phyloP scores from a whole-genome alignment of 1,284 basidiomycete genomes.

The Leucoagaricus sp. region DNA sequence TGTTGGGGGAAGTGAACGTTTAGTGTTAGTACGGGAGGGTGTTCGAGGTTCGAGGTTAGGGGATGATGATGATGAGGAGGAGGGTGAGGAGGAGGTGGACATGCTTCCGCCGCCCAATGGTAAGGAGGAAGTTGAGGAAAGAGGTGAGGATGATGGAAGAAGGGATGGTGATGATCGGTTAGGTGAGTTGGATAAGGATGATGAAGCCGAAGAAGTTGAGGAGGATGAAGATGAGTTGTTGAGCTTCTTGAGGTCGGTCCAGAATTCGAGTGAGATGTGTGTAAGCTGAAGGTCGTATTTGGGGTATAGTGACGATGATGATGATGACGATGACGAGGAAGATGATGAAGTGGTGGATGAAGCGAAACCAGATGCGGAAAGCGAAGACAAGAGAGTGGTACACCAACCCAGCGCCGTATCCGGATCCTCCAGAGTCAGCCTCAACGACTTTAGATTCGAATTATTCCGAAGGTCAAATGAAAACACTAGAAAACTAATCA shows the following conservation, averaged over 20 bases:
- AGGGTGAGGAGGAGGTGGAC: not conserved
- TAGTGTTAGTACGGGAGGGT: not conserved
- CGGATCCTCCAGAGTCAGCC: conserved; percentile 41
- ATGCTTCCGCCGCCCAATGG: too few species aligned
- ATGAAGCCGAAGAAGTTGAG: conserved; percentile 14
- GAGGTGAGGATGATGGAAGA: not conserved
- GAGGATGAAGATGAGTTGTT: conserved; percentile 22
- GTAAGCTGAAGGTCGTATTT: conserved; percentile 17
- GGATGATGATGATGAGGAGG: not conserved
- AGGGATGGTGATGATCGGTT: not conserved
- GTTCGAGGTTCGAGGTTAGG: not conserved
- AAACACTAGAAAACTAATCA: conserved; percentile 31
- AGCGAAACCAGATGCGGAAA: conserved; percentile 5
- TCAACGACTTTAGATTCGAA: conserved; percentile 35
- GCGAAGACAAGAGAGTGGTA: conserved; percentile 30
- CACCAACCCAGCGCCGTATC: conserved; percentile 38
- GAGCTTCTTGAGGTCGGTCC: conserved; percentile 34
- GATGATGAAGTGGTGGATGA: not conserved
- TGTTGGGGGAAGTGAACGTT: not conserved
- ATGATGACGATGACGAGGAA: conserved; percentile 22
- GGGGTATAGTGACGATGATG: conserved; percentile 17
- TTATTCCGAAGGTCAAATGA: conserved; percentile 37
- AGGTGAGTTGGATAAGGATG: conserved; percentile 1
- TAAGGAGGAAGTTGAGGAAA: not conserved
- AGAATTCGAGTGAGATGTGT: conserved; percentile 40